Conservation (phyloP, 78 protist species). For the Diacronema lutheri region DNA sequence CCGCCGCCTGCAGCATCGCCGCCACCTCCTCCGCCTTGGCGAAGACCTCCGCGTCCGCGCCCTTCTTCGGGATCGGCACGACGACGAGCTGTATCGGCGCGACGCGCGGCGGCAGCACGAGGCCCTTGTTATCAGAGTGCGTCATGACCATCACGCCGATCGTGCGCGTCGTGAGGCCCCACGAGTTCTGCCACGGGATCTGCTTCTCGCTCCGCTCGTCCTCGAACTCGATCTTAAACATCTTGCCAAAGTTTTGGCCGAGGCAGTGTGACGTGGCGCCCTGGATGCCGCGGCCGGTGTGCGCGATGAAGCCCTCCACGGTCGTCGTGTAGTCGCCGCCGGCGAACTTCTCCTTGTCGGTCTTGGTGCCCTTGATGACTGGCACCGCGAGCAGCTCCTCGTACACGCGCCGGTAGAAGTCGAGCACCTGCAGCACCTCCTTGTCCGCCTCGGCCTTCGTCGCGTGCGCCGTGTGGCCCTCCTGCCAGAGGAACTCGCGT, state of each 20-base stretch:
- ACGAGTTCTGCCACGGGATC: constrained; percentile 88
- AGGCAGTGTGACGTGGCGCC: constrained; percentile 92
- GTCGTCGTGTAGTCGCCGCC: constrained; percentile 92
- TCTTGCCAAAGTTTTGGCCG: constrained; percentile 95
- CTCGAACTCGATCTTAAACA: constrained; percentile 90
- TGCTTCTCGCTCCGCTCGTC: constrained; percentile 36
- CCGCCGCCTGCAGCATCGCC: constrained; percentile 58
- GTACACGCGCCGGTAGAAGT: constrained; percentile 83
- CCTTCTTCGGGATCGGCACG: constrained; percentile 74
- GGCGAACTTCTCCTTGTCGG: constrained; percentile 95
- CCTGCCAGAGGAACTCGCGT: constrained; percentile 99
- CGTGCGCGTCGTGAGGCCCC: constrained; percentile 97
- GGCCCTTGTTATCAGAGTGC: constrained; percentile 96
- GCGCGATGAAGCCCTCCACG: constrained; percentile 91
- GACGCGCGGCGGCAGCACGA: constrained; percentile 95
- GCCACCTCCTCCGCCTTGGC: neutral
- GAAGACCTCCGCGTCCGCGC: constrained; percentile 16
- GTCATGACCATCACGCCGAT: constrained; percentile 73
- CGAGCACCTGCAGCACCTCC: constrained; percentile 81
- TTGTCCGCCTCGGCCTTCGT: constrained; percentile 79
- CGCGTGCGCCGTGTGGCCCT: constrained; percentile 96
- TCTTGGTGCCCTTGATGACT: constrained; percentile 51
- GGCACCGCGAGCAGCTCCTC: constrained; percentile 61
- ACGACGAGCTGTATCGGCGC: constrained; percentile 89
- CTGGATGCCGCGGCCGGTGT: constrained; percentile 90